Evolutionary conservation across 2,329 filamentous ascomycete species (phyloP).

Genomic region (Metarhizium album): DNA sequence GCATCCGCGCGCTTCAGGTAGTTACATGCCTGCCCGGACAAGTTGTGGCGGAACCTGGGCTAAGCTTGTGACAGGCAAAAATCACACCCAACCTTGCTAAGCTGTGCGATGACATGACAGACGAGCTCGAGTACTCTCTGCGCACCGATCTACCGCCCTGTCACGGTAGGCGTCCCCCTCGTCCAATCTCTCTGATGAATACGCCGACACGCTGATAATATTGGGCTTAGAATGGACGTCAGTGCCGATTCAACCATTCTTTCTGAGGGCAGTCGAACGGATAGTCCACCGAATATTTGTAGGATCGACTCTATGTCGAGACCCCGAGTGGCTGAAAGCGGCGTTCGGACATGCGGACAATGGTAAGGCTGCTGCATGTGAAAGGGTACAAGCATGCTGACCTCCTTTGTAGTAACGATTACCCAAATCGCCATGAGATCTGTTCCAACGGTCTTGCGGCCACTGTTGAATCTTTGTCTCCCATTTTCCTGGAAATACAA

Average conservation of each 20-base stretch:
- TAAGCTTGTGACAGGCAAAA: conserved; percentile 1
- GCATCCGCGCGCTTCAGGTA: conserved; percentile 9
- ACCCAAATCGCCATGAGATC: conserved; percentile 8
- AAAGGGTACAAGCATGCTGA: neutral
- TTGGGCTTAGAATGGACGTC: conserved; percentile 4
- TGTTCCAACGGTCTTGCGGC: conserved; percentile 2
- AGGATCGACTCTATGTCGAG: conserved; percentile 5
- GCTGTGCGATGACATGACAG: conserved; percentile 5
- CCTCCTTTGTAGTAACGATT: conserved; percentile 3
- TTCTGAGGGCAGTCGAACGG: conserved; percentile 2
- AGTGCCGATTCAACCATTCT: conserved; percentile 3
- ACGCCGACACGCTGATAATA: neutral
- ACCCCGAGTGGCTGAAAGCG: conserved; percentile 5
- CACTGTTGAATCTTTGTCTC: conserved; percentile 5
- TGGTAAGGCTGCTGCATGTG: neutral
- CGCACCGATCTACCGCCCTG: conserved; percentile 3
- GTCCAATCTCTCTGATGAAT: neutral
- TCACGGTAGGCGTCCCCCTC: conserved; percentile 5
- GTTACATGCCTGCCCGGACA: neutral
- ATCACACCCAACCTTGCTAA: conserved; percentile 7
- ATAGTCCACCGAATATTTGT: conserved; percentile 7
- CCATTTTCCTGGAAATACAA: conserved; percentile 2
- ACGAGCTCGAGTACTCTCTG: conserved; percentile 6
- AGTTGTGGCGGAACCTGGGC: neutral
- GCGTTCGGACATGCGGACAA: conserved; percentile 5